Conservation (phyloP, 1,284 basidiomycete genomes). For the Trametes versicolor region DNA sequence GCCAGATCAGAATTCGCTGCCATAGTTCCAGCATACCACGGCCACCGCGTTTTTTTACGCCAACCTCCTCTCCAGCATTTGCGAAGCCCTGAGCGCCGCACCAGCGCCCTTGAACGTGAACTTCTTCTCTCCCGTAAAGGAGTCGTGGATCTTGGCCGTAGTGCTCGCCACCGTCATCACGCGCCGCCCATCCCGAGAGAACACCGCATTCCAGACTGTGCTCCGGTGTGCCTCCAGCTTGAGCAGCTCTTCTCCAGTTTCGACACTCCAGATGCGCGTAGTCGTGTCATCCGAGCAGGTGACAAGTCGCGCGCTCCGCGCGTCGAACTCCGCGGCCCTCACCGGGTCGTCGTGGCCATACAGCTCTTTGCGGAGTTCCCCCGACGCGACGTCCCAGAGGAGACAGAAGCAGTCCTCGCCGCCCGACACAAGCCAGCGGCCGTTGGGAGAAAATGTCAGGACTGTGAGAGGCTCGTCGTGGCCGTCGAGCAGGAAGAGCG, state of each 20-base stretch:
- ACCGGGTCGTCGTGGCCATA: slow-evolving; percentile 17
- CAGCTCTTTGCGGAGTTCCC: slow-evolving; percentile 20
- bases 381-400: slow-evolving; percentile 36
- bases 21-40: too few species aligned
- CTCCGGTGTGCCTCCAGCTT: slow-evolving; percentile 12
- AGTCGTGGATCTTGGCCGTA: slow-evolving; percentile 2
- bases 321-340: slow-evolving; percentile 29
- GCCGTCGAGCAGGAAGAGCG: slow-evolving; percentile 30
- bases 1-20: too few species aligned
- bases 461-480: slow-evolving; percentile 3
- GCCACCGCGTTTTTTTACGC: neutral
- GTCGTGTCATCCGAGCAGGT: slow-evolving; percentile 31
- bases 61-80: neutral
- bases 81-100: neutral
- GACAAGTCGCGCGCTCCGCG: slow-evolving; percentile 28
- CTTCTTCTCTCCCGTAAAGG: neutral
- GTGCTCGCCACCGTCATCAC: neutral
- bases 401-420: slow-evolving; percentile 33
- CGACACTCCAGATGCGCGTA: slow-evolving; percentile 15
- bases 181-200: neutral
- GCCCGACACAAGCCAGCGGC: slow-evolving; percentile 32
- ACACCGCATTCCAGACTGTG: neutral
- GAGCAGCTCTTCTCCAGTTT: slow-evolving; percentile 20
- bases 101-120: neutral
- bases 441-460: slow-evolving; percentile 36